Evolutionary conservation across 352 stramenopile species (phyloP).

Genomic region (Nothophytophthora sp.): DNA sequence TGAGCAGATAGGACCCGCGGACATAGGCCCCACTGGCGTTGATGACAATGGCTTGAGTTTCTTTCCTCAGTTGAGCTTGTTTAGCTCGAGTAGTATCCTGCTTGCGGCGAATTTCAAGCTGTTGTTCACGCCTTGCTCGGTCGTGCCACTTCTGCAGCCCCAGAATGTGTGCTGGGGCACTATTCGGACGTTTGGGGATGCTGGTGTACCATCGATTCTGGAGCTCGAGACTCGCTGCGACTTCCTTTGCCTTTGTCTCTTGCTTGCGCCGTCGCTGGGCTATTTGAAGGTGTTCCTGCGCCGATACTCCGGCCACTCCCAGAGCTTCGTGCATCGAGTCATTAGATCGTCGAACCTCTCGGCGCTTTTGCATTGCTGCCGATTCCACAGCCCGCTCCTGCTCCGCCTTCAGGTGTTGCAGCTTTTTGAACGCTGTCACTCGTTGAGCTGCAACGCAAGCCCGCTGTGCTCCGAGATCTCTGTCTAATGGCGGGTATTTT

Average conservation of each 20-base stretch:
- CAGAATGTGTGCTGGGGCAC: conserved; percentile 15
- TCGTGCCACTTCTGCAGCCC: conserved; percentile 11
- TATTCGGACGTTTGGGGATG: background rate
- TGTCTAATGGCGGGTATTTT: background rate
- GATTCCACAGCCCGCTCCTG: conserved; percentile 9
- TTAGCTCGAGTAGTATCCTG: conserved; percentile 10
- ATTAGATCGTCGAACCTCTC: conserved; percentile 38
- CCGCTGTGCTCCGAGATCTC: conserved; percentile 14
- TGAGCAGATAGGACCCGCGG: conserved; percentile 47
- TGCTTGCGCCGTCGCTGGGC: conserved; percentile 19
- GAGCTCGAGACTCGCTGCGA: conserved; percentile 14
- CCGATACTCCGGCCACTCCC: conserved; percentile 36
- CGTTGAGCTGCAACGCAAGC: conserved; percentile 22
- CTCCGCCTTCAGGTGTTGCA: conserved; percentile 5
- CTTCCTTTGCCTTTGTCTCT: conserved; percentile 14
- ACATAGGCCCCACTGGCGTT: conserved; percentile 30
- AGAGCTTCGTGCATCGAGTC: conserved; percentile 38
- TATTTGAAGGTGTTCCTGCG: conserved; percentile 35
- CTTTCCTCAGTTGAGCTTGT: conserved; percentile 20
- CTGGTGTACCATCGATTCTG: conserved; percentile 45
- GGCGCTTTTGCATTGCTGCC: conserved; percentile 16
- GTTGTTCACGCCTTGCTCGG: background rate
- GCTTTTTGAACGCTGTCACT: conserved; percentile 11
- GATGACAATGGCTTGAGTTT: conserved; percentile 29
- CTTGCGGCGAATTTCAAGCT: conserved; percentile 2